Evolutionary conservation across 768 basidiomycete species (phyloP), one percentile per base, ranked within the genome.

Genomic region (Serendipita indica): DNA sequence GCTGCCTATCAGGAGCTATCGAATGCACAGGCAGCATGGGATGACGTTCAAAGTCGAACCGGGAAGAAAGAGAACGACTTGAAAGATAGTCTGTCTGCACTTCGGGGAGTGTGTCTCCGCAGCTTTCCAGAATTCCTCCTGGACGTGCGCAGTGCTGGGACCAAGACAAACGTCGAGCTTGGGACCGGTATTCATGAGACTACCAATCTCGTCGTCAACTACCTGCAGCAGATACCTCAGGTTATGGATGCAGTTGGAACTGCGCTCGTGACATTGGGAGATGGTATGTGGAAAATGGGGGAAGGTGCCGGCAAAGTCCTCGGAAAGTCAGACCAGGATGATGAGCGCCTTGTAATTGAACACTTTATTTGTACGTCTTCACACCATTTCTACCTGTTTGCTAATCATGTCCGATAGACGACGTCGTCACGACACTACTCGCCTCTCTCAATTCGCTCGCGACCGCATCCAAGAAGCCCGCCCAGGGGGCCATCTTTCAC

Each of bases 271-370:
- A 78, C 81, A 1, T 76, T 91, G 0, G 89, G 89, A 0, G 88
- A 91, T 61, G 89, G 89, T 7, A 90, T 90, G 63, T 90, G 89
- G 89, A 86, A 80, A 69, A 90, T 91, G 88, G 89, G 89, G 3
- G 86, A 87, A 61, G 87, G 86, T 3, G 75, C 86, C 20, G 46
- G 60, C 75, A 78, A 78, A 58, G 62, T 71, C 1, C 73, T 72
- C 3, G 82, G 80, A 30, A 74, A 73, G 7, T n/a, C 41, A 4
- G 25, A 45, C 3, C 82, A 81, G 58, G 81, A 83, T 64, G 71
- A 69, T 35, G 70, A 66, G 30, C 57, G 57, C n/a, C 61, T 75
- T 16, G 73, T 90, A 10, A 70, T 89, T 22, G 84, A 89, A 65
- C 86, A 89, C 67, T 91, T 79, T 64, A 72, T 81, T 6, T 80